Base-by-base conservation (phyloP, 352 stramenopile genomes). In the Phytophthora cryptogea region DNA sequence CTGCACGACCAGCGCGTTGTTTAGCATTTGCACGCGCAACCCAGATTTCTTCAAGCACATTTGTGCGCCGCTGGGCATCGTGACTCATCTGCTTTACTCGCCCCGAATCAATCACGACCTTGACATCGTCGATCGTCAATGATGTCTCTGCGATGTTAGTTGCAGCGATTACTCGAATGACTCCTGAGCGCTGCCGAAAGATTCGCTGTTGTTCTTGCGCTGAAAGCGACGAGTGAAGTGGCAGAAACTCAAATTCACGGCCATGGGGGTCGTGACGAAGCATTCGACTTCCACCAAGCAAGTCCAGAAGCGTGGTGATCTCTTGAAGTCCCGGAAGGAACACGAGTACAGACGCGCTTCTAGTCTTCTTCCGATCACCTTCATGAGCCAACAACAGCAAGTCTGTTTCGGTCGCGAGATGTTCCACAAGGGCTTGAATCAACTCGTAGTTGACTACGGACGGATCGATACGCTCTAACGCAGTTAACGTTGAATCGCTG, bases 121-220 rank as follows among this genome's bases (percentile, higher is more conserved):
- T 92, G 37, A 97, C 90, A 63, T 98, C 92, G 23, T 97, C 90
- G 50, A 99, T 98, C 2, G 96, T 99, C 7, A 99, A 58, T 5
- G 89, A 98, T 1, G 96, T 99, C 63, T 99, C 95, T 11, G 96
- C 96, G 49, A 99, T 98, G 65, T 99, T 99, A 6, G 95, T 99
- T n/a, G 90, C 83, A 11, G 98, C 83, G 26, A 99, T 96, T 42
- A 99, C 89, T 51, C 98, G 98, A 66, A 88, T 57, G 54, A 89
- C 49, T 33, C 77, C 69, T 4, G 57, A 40, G 5, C 59, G 45
- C 55, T 87, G 81, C 16, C 87, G 69, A 63, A 99, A 99, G 14
- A 99, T 95, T 8, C 77, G 77, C 7, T 93, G 81, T 67, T 99
- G 97, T 46, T 98, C 96, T 32, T 96, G 76, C 2, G 86, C 85